Evolutionary conservation across 805 yeast species (phyloP), one percentile per base, ranked within the genome.

Genomic region (Cyberlindnera sargentensis): DNA sequence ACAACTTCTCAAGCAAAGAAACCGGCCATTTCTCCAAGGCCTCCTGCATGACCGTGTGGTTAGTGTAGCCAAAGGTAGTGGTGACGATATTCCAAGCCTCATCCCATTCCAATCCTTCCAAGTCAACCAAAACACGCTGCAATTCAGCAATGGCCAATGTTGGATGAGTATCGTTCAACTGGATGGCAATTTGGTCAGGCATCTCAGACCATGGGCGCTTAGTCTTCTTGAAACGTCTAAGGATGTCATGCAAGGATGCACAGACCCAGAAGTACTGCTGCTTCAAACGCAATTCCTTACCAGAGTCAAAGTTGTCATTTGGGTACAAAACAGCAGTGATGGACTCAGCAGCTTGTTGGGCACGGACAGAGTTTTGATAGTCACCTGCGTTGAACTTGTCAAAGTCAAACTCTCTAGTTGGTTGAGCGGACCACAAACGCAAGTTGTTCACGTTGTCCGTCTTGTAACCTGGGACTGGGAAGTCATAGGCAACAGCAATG

Each of bases 221-320:
- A 43, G 80, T 64, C 68, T 90, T 90, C 65, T 88, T 82, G 68
- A 84, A 89, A 58, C 97, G 77, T 61, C 97, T 82, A 36, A 89
- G 78, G 53, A 89, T 89, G 63, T 89, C 97, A 57, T 84, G 88
- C 53, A 90, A 73, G 11, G 96, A 86, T 31, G 97, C 96, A 41
- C 95, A 82, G 42, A 90, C 96, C 97, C 97, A 89, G 68, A 89
- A 90, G 66, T 88, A 90, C 66, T 89, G 97, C 70, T 89, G 97
- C 66, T 90, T 90, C 64, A 89, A 76, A 62, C 97, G 79, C 60
- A 89, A 73, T 62, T 87, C 95, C 66, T 90, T 89, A 56, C 97
- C 97, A 51, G 79, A 76, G 58, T 85, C 84, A 62, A 89, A 90
- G 65, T 89, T 90, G 63, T 89, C 97, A 66, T 89, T 89, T 51